phyloP scores from a whole-genome alignment of 441 rosid genomes.

The Adansonia grandidieri region DNA sequence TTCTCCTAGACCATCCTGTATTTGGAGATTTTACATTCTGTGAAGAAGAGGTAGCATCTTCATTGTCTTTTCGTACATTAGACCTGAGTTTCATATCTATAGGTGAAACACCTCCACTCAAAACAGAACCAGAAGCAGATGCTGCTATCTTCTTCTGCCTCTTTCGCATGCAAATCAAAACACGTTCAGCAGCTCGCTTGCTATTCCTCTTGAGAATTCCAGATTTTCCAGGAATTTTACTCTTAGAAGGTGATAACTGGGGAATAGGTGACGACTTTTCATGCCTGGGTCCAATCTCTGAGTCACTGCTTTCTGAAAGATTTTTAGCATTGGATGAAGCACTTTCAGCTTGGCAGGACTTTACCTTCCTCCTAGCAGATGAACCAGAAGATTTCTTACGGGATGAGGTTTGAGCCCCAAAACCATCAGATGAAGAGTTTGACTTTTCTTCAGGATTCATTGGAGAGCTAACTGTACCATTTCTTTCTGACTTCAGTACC shows the following conservation, averaged over 20 bases:
- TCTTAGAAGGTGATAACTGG: constrained; percentile 59
- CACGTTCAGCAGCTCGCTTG: constrained; percentile 87
- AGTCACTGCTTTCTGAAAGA: constrained; percentile 81
- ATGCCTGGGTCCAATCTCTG: constrained; percentile 70
- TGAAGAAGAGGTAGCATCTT: constrained; percentile 77
- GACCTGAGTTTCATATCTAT: constrained; percentile 50
- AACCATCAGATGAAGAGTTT: constrained; percentile 59
- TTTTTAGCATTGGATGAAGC: constrained; percentile 87
- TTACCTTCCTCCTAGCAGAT: constrained; percentile 52
- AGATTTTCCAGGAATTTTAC: constrained; percentile 60
- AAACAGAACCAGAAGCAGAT: constrained; percentile 76
- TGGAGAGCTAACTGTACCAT: constrained; percentile 34
- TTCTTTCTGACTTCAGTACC: constrained; percentile 67
- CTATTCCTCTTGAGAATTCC: constrained; percentile 79
- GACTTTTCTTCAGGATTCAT: constrained; percentile 53
- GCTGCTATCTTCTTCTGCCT: constrained; percentile 76
- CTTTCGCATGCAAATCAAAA: constrained; percentile 74
- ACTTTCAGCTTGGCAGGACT: constrained; percentile 83
- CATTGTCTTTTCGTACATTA: constrained; percentile 64
- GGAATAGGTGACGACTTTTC: constrained; percentile 44
- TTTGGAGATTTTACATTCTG: constrained; percentile 61
- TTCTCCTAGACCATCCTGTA: constrained; percentile 64
- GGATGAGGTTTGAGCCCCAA: constrained; percentile 43
- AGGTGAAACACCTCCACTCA: constrained; percentile 58
- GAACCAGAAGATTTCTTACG: constrained; percentile 60